Conservation (phyloP, 257 asterid species). For the Nicotiana attenuata region DNA sequence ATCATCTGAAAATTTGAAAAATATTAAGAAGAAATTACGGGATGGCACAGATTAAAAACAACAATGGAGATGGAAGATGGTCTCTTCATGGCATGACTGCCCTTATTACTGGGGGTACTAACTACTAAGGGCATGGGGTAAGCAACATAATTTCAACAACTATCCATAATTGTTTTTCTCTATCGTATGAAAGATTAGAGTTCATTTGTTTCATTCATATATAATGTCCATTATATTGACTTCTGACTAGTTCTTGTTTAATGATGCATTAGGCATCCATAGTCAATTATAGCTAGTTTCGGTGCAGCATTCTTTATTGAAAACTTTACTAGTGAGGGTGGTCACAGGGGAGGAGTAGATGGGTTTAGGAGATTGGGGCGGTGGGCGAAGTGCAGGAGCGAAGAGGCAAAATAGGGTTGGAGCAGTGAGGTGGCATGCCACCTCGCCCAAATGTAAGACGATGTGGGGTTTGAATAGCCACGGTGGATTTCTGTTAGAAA, state of each 20-base stretch:
- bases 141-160: not conserved
- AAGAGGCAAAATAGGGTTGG: too few species aligned
- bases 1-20: not conserved
- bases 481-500: too few species aligned
- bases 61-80: constrained; percentile 28
- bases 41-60: not conserved
- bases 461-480: too few species aligned
- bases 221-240: not conserved
- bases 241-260: not conserved
- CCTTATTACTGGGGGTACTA: constrained; percentile 57
- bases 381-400: too few species aligned
- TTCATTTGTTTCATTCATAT: not conserved
- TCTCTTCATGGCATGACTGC: constrained; percentile 52
- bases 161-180: not conserved
- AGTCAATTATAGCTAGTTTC: not conserved
- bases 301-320: not conserved
- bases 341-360: too few species aligned
- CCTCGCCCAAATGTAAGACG: too few species aligned
- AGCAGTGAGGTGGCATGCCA: too few species aligned
- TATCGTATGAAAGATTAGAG: not conserved
- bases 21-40: not conserved
- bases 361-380: too few species aligned
- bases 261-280: not conserved
- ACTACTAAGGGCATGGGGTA: constrained; percentile 59
- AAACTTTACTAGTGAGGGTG: too few species aligned